Conservation (phyloP, 2,329 filamentous ascomycete species). For the Phaeosphaeria sp. region DNA sequence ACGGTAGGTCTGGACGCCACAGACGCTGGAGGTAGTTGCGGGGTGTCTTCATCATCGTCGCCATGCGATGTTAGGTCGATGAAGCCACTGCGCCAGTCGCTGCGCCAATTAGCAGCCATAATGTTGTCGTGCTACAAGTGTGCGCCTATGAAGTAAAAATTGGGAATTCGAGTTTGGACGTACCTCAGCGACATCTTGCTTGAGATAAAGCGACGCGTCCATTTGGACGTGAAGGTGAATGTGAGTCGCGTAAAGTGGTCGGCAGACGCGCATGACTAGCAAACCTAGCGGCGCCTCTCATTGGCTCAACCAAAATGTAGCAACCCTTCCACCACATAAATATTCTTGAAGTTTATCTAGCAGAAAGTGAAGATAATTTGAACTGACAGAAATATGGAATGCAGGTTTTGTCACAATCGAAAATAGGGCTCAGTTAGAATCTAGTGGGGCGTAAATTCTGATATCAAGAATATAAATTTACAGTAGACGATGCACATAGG, state of each 20-base stretch:
- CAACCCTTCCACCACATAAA: background rate
- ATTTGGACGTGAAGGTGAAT: constrained; percentile 11
- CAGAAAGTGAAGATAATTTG: background rate
- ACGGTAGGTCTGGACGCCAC: background rate
- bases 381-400: background rate
- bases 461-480: background rate
- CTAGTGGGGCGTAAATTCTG: background rate
- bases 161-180: constrained; percentile 7
- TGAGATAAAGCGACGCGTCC: constrained; percentile 23
- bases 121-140: background rate
- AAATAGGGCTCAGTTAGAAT: background rate
- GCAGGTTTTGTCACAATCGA: background rate
- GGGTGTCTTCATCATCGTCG: constrained; percentile 10
- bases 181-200: constrained; percentile 25
- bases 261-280: constrained; percentile 8
- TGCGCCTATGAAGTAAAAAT: background rate
- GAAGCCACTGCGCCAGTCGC: constrained; percentile 18
- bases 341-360: background rate
- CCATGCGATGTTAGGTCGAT: constrained; percentile 35
- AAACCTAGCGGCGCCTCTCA: background rate
- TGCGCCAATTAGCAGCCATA: constrained; percentile 21
- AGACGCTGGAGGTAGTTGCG: background rate
- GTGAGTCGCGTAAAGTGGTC: constrained; percentile 30
- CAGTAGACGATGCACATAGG: too few species aligned
- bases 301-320: background rate